Evolutionary conservation across 495 filamentous ascomycete species (phyloP).

Genomic region (Penicillium bovifimosum): DNA sequence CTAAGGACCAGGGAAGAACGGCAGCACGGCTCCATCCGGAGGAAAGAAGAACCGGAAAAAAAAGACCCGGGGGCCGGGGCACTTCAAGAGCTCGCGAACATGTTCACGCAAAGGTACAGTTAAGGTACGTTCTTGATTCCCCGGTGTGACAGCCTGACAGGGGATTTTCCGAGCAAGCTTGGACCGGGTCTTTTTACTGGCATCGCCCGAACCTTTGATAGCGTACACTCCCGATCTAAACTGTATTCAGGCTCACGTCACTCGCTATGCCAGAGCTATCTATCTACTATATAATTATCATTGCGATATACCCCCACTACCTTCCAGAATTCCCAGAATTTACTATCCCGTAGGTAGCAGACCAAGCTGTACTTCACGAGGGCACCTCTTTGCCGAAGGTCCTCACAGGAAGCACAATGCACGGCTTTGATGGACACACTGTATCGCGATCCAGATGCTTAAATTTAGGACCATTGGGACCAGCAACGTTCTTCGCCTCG

Average conservation of each 20-base stretch:
- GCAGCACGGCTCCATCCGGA: not conserved
- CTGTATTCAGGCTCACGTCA: not conserved
- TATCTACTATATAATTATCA: not conserved
- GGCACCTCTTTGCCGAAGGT: conserved; percentile 17
- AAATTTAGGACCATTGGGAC: conserved; percentile 53
- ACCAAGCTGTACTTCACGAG: not conserved
- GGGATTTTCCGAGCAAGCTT: too few species aligned
- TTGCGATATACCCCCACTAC: not conserved
- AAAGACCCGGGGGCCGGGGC: too few species aligned
- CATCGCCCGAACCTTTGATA: not conserved
- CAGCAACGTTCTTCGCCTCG: conserved; percentile 42
- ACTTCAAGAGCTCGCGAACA: too few species aligned
- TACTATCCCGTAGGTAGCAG: too few species aligned
- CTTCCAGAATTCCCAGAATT: not conserved
- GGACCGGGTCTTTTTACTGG: not conserved
- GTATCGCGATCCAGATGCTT: conserved; percentile 43
- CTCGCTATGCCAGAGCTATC: not conserved
- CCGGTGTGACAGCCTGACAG: too few species aligned
- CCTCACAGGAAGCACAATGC: conserved; percentile 30
- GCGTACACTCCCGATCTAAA: not conserved
- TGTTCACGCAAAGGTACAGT: too few species aligned
- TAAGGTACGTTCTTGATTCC: too few species aligned
- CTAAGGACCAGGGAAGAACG: not conserved
- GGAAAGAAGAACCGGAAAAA: too few species aligned
- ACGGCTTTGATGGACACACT: conserved; percentile 40